phyloP scores from a whole-genome alignment of 2,329 filamentous ascomycete genomes.

The Colletotrichum australisinense region DNA sequence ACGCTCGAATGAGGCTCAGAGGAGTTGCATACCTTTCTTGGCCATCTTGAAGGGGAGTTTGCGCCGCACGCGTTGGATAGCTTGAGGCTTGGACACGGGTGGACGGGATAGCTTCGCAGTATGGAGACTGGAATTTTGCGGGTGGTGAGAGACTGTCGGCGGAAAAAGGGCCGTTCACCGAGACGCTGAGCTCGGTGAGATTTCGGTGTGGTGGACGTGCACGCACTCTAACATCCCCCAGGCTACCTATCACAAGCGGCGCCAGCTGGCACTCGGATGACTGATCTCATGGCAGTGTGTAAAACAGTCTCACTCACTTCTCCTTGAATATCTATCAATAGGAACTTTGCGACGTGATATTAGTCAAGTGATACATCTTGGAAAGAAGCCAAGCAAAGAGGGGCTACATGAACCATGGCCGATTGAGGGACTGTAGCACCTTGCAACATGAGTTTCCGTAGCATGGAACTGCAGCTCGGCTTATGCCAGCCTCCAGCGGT shows the following conservation, averaged over 20 bases:
- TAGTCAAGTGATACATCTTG: slow-evolving; percentile 3
- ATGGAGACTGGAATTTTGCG: slow-evolving; percentile 28
- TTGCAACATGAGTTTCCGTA: neutral
- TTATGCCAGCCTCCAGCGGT: neutral
- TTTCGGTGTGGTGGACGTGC: neutral
- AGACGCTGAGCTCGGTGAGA: neutral
- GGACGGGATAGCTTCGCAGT: neutral
- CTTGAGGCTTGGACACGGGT: slow-evolving; percentile 34
- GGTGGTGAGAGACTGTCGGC: slow-evolving; percentile 18
- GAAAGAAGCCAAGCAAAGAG: slow-evolving; percentile 1
- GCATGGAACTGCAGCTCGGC: neutral
- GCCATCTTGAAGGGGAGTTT: slow-evolving; percentile 31
- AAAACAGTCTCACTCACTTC: neutral
- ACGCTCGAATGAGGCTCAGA: too few relatives aligned
- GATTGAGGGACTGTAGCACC: neutral
- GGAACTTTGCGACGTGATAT: neutral
- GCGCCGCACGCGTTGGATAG: slow-evolving; percentile 11
- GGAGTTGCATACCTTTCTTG: slow-evolving; percentile 31
- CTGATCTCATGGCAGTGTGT: neutral
- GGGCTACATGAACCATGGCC: neutral
- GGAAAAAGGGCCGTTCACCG: slow-evolving; percentile 33
- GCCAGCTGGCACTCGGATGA: neutral
- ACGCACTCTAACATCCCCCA: too few relatives aligned
- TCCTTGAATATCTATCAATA: neutral
- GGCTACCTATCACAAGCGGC: neutral